These are phyloP conservation scores for Antarctomyces pellizariae DNA, from an alignment of 495 filamentous ascomycete species.

Conservation along the genomic window DNA sequence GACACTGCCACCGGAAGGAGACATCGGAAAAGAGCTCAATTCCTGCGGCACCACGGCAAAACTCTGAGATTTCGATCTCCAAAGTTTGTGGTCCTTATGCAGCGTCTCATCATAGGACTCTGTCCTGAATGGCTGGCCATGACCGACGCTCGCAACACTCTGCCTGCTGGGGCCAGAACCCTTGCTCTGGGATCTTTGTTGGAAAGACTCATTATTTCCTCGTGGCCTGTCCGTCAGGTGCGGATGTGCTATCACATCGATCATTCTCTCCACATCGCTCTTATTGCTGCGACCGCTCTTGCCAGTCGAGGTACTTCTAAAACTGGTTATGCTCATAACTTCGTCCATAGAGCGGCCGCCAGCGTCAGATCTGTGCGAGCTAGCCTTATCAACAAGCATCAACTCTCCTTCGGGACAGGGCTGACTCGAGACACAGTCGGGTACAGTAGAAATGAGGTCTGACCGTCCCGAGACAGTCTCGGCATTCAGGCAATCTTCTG, in stretches of 20 bases:
- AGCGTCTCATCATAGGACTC: no score
- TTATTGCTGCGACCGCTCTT: slow-evolving; percentile 28
- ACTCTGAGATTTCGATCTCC: no score
- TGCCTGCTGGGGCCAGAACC: slow-evolving; percentile 4
- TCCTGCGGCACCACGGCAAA: no score
- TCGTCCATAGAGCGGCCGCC: slow-evolving; percentile 18
- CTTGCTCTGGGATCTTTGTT: slow-evolving; percentile 17
- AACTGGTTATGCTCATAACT: slow-evolving; percentile 22
- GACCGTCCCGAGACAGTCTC: slow-evolving; percentile 6
- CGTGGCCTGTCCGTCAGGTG: slow-evolving; percentile 19
- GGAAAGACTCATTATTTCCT: slow-evolving; percentile 16
- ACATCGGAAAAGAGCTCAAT: no score
- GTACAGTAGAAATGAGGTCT: no score
- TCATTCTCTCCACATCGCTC: slow-evolving; percentile 53
- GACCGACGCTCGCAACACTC: slow-evolving; percentile 6
- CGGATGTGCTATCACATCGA: slow-evolving; percentile 49
- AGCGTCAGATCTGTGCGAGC: slow-evolving; percentile 7
- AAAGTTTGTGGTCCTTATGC: no score
- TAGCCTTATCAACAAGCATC: slow-evolving; percentile 27
- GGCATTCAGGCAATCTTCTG: slow-evolving; percentile 23
- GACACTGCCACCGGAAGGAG: no score
- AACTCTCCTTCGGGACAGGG: slow-evolving; percentile 26
- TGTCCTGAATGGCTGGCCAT: no score
- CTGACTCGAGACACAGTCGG: slow-evolving; percentile 11
- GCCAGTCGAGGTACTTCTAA: slow-evolving; percentile 26